phyloP scores from a whole-genome alignment of 441 rosid species.

The Metrosideros polymorpha region DNA sequence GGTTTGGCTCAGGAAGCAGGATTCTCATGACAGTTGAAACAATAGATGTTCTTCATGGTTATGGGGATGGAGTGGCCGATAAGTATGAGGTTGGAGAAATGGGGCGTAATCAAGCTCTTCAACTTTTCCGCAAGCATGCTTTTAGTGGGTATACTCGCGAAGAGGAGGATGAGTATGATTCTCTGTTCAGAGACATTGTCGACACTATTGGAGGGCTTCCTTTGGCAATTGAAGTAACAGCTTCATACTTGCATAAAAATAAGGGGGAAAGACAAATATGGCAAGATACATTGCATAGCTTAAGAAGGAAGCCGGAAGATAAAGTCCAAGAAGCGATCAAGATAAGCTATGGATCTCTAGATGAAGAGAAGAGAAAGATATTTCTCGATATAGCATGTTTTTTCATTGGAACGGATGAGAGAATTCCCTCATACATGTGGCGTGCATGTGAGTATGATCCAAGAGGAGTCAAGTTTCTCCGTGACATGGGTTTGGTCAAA shows the following conservation, averaged over 20 bases:
- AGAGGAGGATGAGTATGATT: not conserved
- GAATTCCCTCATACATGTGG: not conserved
- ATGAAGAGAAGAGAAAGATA: not conserved
- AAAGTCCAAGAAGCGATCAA: not conserved
- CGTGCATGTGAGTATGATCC: not conserved
- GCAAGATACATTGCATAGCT: not conserved
- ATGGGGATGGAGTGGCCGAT: not conserved
- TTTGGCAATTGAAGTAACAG: not conserved
- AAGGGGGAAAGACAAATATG: not conserved
- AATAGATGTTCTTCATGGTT: not conserved
- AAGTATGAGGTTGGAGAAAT: not conserved
- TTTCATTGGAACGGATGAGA: not conserved
- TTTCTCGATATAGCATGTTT: not conserved
- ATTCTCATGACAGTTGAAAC: not conserved
- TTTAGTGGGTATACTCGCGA: not conserved
- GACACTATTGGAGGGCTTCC: not conserved
- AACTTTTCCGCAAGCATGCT: not conserved
- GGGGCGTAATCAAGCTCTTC: not conserved
- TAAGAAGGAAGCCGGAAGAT: not conserved
- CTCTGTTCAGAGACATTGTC: not conserved
- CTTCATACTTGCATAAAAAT: not conserved
- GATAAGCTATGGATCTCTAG: not conserved
- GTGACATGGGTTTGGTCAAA: not conserved
- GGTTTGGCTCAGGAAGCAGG: not conserved
- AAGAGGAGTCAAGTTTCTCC: not conserved